These are phyloP conservation scores for Penicillium sp. DNA, from an alignment of 2,329 filamentous ascomycete genomes.

Conservation along the genomic window DNA sequence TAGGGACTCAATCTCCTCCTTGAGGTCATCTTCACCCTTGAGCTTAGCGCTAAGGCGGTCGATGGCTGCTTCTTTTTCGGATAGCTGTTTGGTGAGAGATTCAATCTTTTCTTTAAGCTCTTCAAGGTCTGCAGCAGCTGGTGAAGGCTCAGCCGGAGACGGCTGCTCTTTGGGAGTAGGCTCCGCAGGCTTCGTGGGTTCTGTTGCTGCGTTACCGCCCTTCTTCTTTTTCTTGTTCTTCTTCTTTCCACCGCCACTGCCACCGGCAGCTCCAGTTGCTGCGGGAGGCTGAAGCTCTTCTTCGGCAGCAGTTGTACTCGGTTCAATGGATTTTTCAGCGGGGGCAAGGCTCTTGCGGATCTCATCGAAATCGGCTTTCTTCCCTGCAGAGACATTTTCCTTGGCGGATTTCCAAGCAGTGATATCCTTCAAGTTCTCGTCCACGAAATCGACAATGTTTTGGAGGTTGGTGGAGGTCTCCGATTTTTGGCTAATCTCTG, in stretches of 20 bases:
- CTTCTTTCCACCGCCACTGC: conserved; percentile 51
- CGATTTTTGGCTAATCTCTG: conserved; percentile 41
- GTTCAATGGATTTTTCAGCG: conserved; percentile 21
- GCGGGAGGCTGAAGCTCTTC: conserved; percentile 21
- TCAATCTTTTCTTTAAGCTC: conserved; percentile 40
- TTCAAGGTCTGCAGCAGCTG: conserved; percentile 17
- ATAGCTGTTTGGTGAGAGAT: conserved; percentile 34
- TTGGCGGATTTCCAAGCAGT: conserved; percentile 36
- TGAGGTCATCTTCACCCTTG: conserved; percentile 72
- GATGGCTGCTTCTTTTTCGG: conserved; percentile 68
- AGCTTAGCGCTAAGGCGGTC: conserved; percentile 67
- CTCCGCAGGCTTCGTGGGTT: conserved; percentile 27
- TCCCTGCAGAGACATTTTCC: conserved; percentile 32
- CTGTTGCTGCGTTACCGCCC: conserved; percentile 54
- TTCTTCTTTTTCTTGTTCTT: conserved; percentile 92
- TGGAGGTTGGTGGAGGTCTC: conserved; percentile 33
- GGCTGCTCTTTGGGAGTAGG: conserved; percentile 14
- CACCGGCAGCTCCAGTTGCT: conserved; percentile 14
- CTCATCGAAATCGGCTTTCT: conserved; percentile 35
- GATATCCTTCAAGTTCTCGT: conserved; percentile 39
- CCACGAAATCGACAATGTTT: conserved; percentile 41
- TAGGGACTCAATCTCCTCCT: conserved; percentile 82
- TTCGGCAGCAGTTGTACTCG: conserved; percentile 13
- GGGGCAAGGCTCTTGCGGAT: conserved; percentile 32
- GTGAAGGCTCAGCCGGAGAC: conserved; percentile 36